Evolutionary conservation across 345 rosid species (phyloP).

Genomic region (Populus euphratica): DNA sequence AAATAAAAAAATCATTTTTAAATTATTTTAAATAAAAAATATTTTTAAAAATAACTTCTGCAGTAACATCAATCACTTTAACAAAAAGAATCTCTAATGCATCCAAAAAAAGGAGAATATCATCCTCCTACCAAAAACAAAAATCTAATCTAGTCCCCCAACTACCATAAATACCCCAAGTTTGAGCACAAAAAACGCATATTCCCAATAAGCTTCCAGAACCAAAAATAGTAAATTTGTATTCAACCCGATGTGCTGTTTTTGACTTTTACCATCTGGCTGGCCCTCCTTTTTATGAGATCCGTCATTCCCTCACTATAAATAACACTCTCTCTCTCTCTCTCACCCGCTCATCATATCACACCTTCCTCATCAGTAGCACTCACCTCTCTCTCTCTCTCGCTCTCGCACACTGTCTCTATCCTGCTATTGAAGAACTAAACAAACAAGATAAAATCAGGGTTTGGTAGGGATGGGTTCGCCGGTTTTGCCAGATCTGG

Average conservation of each 20-base stretch:
- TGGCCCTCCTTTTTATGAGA: not conserved
- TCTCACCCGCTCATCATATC: not conserved
- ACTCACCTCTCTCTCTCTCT: not conserved
- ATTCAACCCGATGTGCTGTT: not conserved
- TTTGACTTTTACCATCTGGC: not conserved
- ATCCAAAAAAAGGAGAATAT: too few relatives aligned
- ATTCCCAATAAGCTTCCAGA: not conserved
- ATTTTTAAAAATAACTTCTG: too few relatives aligned
- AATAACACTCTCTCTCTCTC: not conserved
- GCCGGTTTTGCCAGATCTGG: constrained; percentile 65
- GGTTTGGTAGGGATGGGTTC: constrained; percentile 31
- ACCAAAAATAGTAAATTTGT: not conserved
- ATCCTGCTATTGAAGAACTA: not conserved
- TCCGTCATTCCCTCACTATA: not conserved
- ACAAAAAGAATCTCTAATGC: too few relatives aligned
- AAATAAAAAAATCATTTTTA: too few relatives aligned
- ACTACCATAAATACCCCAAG: not conserved
- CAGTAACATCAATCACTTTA: too few relatives aligned
- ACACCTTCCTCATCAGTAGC: not conserved
- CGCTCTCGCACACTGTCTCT: not conserved
- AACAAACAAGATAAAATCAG: not conserved
- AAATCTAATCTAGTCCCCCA: too few relatives aligned
- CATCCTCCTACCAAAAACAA: too few relatives aligned
- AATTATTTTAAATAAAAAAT: too few relatives aligned
- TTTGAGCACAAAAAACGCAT: not conserved